Conservation (phyloP, 2,329 filamentous ascomycete genomes). For the Penicillium sp. region DNA sequence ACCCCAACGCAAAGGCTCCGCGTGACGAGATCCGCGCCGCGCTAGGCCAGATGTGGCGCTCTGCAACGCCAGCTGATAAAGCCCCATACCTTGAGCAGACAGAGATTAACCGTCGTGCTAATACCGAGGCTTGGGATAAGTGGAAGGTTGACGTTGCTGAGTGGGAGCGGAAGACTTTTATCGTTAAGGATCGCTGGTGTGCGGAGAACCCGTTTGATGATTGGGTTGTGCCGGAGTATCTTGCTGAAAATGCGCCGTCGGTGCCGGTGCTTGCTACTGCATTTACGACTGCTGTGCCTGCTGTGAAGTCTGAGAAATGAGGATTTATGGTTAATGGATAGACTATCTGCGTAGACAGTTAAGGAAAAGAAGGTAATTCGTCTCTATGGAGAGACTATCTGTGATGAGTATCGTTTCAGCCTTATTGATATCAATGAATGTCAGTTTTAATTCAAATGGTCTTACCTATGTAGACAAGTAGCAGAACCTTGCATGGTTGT, state of each 20-base stretch:
- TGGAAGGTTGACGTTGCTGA: constrained; percentile 71
- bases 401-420: constrained; percentile 1
- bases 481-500: neutral
- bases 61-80: constrained; percentile 67
- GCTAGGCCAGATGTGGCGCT: constrained; percentile 88
- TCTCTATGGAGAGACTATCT: neutral
- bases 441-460: neutral
- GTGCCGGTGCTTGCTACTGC: constrained; percentile 12
- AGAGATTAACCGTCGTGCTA: constrained; percentile 66
- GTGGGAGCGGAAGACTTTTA: constrained; percentile 42
- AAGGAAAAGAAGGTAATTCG: neutral
- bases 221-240: constrained; percentile 24
- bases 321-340: neutral
- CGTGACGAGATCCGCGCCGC: constrained; percentile 77
- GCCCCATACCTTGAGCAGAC: constrained; percentile 76
- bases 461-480: neutral
- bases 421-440: constrained; percentile 5
- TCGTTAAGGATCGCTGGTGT: constrained; percentile 45
- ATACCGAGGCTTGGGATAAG: constrained; percentile 61
- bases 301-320: constrained; percentile 3
- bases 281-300: neutral
- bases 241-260: neutral
- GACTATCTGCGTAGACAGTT: neutral
- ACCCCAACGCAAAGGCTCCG: constrained; percentile 65
- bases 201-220: constrained; percentile 38